Evolutionary conservation across 345 rosid genomes (phyloP).

Genomic region (Rhizophora apiculata): DNA sequence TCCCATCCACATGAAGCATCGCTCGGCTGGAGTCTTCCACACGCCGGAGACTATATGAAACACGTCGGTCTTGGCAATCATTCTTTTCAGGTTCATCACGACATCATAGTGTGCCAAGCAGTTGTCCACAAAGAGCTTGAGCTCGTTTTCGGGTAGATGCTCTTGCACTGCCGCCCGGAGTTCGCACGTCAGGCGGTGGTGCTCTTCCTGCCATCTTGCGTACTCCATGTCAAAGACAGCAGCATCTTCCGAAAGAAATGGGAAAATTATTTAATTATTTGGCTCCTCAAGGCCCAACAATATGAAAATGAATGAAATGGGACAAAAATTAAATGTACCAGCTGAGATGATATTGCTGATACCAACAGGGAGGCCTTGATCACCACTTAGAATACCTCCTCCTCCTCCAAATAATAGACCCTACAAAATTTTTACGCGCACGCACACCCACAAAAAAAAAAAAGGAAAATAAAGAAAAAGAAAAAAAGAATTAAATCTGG

Average conservation of each 20-base stretch:
- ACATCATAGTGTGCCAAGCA: conserved; percentile 78
- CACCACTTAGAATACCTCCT: conserved; percentile 56
- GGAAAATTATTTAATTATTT: not conserved
- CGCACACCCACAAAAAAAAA: too few species aligned
- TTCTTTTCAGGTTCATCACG: conserved; percentile 66
- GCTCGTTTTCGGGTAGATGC: conserved; percentile 79
- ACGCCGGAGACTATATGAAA: conserved; percentile 90
- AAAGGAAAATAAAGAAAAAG: too few species aligned
- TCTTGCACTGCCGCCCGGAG: conserved; percentile 91
- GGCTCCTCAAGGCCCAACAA: not conserved
- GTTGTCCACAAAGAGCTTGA: conserved; percentile 73
- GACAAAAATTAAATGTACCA: conserved; percentile 34
- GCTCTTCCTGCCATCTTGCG: conserved; percentile 83
- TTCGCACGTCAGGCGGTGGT: conserved; percentile 74
- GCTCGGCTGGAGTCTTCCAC: conserved; percentile 97
- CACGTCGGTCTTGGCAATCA: conserved; percentile 80
- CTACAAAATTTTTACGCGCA: conserved; percentile 27
- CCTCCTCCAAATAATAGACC: conserved; percentile 64
- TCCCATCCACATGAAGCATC: conserved; percentile 99
- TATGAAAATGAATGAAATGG: too few species aligned
- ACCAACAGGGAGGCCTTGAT: conserved; percentile 67
- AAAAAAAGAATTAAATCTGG: too few species aligned
- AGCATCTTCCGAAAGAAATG: conserved; percentile 40
- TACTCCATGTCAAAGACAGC: conserved; percentile 88
- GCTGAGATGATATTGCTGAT: conserved; percentile 46